Conservation (phyloP, 768 basidiomycete genomes). For the Termitomyces sp. region DNA sequence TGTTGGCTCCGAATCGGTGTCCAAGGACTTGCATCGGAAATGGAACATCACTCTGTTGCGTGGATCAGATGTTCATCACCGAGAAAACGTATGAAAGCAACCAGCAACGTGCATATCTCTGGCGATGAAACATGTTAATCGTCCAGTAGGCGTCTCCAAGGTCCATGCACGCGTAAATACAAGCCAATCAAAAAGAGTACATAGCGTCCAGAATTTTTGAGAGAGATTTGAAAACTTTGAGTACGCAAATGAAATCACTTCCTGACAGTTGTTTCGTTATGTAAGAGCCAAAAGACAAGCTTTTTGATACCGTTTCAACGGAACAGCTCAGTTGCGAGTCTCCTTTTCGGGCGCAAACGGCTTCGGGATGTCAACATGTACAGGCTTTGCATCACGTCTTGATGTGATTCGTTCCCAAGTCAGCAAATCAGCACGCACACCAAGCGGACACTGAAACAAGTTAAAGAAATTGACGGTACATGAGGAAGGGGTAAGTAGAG, state of each 20-base stretch:
- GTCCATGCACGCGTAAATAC: background rate
- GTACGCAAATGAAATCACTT: background rate
- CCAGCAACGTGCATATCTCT: background rate
- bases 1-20: background rate
- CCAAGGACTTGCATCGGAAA: background rate
- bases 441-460: background rate
- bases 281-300: background rate
- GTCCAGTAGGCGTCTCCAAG: no score
- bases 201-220: background rate
- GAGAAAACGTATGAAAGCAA: background rate
- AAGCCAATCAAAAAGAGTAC: background rate
- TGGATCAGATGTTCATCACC: background rate
- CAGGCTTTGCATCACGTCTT: conserved; percentile 4
- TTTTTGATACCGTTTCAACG: background rate
- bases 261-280: background rate
- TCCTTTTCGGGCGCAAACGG: background rate
- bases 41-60: background rate
- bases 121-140: background rate
- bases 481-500: no score
- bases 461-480: background rate
- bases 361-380: background rate
- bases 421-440: background rate
- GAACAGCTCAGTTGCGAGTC: background rate
- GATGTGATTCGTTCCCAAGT: background rate
- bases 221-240: background rate